Evolutionary conservation across 352 stramenopile genomes (phyloP), one percentile per base, ranked within the genome.

Genomic region (Plasmopara halstedii): DNA sequence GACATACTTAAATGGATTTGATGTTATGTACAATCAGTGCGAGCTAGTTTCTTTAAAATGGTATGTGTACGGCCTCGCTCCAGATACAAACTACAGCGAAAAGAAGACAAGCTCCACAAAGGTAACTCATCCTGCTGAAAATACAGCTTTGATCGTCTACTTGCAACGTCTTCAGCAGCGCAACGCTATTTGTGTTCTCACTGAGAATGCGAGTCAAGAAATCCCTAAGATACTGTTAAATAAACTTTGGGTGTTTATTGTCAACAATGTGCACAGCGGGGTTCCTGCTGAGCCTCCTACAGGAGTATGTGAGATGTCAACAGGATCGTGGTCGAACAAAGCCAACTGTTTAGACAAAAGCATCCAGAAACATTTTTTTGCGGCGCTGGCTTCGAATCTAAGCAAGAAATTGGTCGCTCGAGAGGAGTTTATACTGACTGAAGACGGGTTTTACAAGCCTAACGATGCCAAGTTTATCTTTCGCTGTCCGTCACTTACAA

Each of bases 401-500:
- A 42, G 25, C 34, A 47, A 46, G 17, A 62, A 64, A 39, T 53
- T 87, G 22, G 42, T 75, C 11, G 36, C 44, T 0, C 53, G 64
- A 15, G 63, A 67, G 10, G 73, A 77, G 7, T 86, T 88, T 50
- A 38, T 65, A 17, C 45, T 57, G 13, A 44, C 45, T 0, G 34
- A 58, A 0, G 44, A 56, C 21, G 62, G 50, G 2, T 63, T 63
- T 10, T 83, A 79, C 45, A 46, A 69, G 45, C 68, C 55, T 0
- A 83, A 78, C 22, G 70, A 86, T 22, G 70, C 72, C 17, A 70
- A 58, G 13, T 85, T 89, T 38, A 58, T 83, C 37, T 87, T 74
- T 46, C 63, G 68, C 3, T 68, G 68, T 27, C 74, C 74, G 36
- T 84, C 77, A 25, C 58, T 82, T 4, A 65, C 62, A 13, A 51